Evolutionary conservation across 805 yeast genomes (phyloP).

Genomic region (Candida insectalens): DNA sequence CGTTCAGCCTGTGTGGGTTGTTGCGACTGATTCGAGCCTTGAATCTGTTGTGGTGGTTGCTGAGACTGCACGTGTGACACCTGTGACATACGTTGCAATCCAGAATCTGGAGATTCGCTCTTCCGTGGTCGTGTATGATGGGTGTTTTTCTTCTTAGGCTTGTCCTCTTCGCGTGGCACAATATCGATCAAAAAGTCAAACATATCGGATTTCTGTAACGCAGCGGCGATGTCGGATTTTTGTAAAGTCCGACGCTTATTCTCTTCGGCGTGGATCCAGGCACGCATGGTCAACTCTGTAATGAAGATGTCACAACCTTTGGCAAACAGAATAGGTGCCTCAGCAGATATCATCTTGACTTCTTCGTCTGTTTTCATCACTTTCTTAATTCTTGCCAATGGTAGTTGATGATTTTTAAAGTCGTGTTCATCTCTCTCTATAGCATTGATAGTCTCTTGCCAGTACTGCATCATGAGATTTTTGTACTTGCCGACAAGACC

Average conservation of each 20-base stretch:
- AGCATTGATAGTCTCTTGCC: constrained; percentile 92
- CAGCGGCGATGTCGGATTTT: constrained; percentile 90
- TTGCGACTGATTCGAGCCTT: no score
- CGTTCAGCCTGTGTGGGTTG: constrained; percentile 4
- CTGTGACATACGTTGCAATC: not conserved
- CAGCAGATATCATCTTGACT: constrained; percentile 95
- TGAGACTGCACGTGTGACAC: not conserved
- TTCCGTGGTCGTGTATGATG: constrained; percentile 4
- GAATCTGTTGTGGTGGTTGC: not conserved
- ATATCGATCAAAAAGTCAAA: constrained; percentile 94
- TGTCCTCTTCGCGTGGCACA: constrained; percentile 83
- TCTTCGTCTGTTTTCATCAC: constrained; percentile 98
- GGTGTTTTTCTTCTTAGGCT: constrained; percentile 29
- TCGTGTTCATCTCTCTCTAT: constrained; percentile 86
- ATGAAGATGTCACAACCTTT: constrained; percentile 97
- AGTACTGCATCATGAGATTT: constrained; percentile 87
- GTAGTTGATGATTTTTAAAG: constrained; percentile 89
- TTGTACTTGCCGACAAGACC: constrained; percentile 77
- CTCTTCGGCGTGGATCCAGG: constrained; percentile 98
- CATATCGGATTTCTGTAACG: constrained; percentile 91
- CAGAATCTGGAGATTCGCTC: no score
- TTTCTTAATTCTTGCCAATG: constrained; percentile 91
- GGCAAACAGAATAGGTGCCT: constrained; percentile 95
- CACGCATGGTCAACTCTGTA: constrained; percentile 95
- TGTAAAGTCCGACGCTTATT: constrained; percentile 91